These are phyloP conservation scores for Epichloe gansuensis DNA, from an alignment of 2,329 filamentous ascomycete species.

Conservation along the genomic window DNA sequence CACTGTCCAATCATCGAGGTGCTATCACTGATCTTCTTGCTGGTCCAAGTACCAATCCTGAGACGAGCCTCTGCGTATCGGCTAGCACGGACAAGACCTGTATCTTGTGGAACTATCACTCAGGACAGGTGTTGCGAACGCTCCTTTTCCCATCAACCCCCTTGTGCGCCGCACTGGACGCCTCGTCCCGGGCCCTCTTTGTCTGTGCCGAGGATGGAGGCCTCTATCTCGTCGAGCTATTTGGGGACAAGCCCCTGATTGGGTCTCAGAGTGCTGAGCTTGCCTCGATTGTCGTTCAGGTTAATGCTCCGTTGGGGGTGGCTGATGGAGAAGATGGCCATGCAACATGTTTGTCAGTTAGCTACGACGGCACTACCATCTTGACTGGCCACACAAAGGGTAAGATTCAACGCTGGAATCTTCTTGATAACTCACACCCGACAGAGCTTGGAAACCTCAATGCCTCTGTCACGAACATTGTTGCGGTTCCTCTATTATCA, in stretches of 20 bases:
- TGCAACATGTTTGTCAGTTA: conserved; percentile 56
- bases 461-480: conserved; percentile 69
- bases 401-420: conserved; percentile 68
- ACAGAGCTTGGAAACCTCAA: conserved; percentile 60
- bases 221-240: conserved; percentile 67
- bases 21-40: conserved; percentile 52
- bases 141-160: conserved; percentile 66
- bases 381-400: conserved; percentile 73
- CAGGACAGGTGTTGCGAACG: conserved; percentile 64
- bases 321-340: conserved; percentile 50
- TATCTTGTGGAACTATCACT: conserved; percentile 85
- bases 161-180: conserved; percentile 62
- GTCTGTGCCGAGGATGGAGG: conserved; percentile 69
- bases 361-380: conserved; percentile 69
- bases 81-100: conserved; percentile 77
- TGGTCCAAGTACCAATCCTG: conserved; percentile 52
- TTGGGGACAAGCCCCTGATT: conserved; percentile 42
- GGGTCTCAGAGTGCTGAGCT: conserved; percentile 36
- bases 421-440: conserved; percentile 55
- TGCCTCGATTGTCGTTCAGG: conserved; percentile 44
- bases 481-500: conserved; percentile 53
- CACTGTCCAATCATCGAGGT: conserved; percentile 64
- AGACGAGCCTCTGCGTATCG: conserved; percentile 73
- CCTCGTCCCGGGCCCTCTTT: conserved; percentile 71
- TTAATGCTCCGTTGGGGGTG: conserved; percentile 40